Percentiles rank a stretch among this genome's conserved stretches.
phyloP scores from a whole-genome alignment of 2,329 filamentous ascomycete species.

The Zasmidium angulare region DNA sequence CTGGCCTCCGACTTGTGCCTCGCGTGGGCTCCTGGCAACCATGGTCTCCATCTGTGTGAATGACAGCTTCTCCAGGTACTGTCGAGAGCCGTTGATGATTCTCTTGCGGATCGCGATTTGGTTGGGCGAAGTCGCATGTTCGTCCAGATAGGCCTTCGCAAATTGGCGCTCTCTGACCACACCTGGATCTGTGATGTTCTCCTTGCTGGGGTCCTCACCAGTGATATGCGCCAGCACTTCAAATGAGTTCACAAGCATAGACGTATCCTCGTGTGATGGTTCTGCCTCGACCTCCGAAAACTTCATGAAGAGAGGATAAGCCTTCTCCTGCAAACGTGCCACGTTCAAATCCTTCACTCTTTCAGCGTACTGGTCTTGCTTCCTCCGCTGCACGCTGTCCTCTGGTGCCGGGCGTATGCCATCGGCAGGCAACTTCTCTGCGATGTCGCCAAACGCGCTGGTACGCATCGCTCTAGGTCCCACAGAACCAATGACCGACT shows the following conservation, averaged over 20 bases:
- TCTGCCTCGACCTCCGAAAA: conserved; percentile 73
- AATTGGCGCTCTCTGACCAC: conserved; percentile 75
- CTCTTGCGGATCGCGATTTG: conserved; percentile 70
- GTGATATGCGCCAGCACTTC: conserved; percentile 76
- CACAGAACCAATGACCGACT: conserved; percentile 83
- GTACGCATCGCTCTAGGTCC: conserved; percentile 50
- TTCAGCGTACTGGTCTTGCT: conserved; percentile 77
- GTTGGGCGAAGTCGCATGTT: conserved; percentile 63
- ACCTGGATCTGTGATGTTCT: conserved; percentile 59
- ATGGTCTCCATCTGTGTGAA: conserved; percentile 72
- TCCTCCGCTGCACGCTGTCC: conserved; percentile 76
- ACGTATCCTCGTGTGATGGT: conserved; percentile 62
- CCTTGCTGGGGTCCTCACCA: conserved; percentile 65
- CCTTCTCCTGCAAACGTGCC: conserved; percentile 63
- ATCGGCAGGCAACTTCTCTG: conserved; percentile 48
- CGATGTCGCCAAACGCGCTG: conserved; percentile 42
- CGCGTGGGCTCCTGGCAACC: conserved; percentile 79
- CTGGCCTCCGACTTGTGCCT: conserved; percentile 85
- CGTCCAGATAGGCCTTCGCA: conserved; percentile 73
- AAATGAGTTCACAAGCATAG: conserved; percentile 76
- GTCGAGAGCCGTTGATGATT: conserved; percentile 76
- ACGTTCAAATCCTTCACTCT: conserved; percentile 78
- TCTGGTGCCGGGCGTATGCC: conserved; percentile 58
- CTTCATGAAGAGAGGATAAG: conserved; percentile 73
- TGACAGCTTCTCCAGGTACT: conserved; percentile 79